Evolutionary conservation across 352 stramenopile species (phyloP).

Genomic region (Blastocystis sp.): DNA sequence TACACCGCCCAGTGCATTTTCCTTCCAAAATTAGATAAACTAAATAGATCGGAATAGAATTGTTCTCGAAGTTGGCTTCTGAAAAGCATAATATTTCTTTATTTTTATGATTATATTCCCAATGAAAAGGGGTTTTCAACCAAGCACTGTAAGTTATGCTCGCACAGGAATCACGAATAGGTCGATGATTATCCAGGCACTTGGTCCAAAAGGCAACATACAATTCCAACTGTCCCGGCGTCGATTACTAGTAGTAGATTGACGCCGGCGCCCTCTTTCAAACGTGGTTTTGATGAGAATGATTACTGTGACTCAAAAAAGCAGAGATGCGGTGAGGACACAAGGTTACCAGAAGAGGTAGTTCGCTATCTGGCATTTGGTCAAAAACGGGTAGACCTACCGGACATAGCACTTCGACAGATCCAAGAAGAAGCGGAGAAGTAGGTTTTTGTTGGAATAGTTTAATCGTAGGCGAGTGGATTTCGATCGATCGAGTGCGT

Average conservation of each 20-base stretch:
- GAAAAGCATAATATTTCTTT: not conserved
- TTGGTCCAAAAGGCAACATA: not conserved
- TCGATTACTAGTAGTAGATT: not conserved
- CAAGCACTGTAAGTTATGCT: not conserved
- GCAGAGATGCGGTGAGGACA: not conserved
- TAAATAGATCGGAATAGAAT: not conserved
- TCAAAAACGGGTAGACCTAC: not conserved
- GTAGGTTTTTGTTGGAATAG: not conserved
- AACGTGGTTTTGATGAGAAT: not conserved
- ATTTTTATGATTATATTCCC: not conserved
- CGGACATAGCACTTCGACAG: not conserved
- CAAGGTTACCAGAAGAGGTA: not conserved
- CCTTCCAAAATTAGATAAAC: no score
- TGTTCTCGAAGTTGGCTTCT: not conserved
- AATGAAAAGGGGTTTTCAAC: not conserved
- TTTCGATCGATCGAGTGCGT: not conserved
- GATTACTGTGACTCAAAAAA: not conserved
- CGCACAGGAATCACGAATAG: not conserved
- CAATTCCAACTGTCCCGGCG: not conserved
- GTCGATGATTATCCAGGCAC: not conserved
- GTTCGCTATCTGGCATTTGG: conserved; percentile 5
- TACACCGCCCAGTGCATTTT: no score
- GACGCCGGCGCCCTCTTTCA: not conserved
- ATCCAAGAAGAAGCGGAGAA: conserved; percentile 9
- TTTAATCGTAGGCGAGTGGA: conserved; percentile 2